A percentile compares a stretch with the other conserved stretches of the same genome.
Conservation (phyloP, 331 rosid species). For the Acacia concinna region DNA sequence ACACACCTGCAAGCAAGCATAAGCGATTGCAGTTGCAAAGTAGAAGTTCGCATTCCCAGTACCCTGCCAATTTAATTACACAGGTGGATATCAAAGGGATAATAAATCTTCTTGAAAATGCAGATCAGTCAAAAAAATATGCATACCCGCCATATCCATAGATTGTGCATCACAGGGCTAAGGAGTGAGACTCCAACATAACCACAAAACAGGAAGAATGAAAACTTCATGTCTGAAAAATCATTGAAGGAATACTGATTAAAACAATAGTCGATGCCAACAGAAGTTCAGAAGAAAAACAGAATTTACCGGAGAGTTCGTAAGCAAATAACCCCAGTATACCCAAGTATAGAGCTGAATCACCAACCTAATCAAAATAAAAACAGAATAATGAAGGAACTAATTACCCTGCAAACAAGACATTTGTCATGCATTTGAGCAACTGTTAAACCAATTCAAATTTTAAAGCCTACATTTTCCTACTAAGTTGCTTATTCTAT, state of each 20-base stretch:
- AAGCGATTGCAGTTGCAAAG: slow-evolving; percentile 90
- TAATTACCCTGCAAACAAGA: slow-evolving; percentile 26
- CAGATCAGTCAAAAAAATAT: slow-evolving; percentile 34
- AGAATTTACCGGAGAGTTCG: slow-evolving; percentile 66
- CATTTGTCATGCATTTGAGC: background rate
- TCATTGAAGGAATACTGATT: slow-evolving; percentile 35
- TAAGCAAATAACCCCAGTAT: slow-evolving; percentile 85
- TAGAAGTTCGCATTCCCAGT: slow-evolving; percentile 97
- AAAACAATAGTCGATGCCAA: slow-evolving; percentile 27
- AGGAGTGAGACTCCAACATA: slow-evolving; percentile 84
- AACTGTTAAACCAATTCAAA: slow-evolving; percentile 16
- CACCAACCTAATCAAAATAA: slow-evolving; percentile 68
- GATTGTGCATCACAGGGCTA: slow-evolving; percentile 99
- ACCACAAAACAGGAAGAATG: slow-evolving; percentile 86
- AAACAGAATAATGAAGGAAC: slow-evolving; percentile 31
- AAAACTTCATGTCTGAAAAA: slow-evolving; percentile 81
- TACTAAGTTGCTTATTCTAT: background rate
- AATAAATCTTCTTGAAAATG: slow-evolving; percentile 26
- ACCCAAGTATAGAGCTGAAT: slow-evolving; percentile 79
- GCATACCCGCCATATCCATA: slow-evolving; percentile 99
- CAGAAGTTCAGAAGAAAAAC: slow-evolving; percentile 11
- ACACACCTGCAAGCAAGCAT: slow-evolving; percentile 83
- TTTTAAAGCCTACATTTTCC: slow-evolving; percentile 17
- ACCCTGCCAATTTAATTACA: slow-evolving; percentile 65
- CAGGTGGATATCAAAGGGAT: slow-evolving; percentile 31